Conservation (phyloP, 768 basidiomycete species). For the Auriscalpium microsporum region DNA sequence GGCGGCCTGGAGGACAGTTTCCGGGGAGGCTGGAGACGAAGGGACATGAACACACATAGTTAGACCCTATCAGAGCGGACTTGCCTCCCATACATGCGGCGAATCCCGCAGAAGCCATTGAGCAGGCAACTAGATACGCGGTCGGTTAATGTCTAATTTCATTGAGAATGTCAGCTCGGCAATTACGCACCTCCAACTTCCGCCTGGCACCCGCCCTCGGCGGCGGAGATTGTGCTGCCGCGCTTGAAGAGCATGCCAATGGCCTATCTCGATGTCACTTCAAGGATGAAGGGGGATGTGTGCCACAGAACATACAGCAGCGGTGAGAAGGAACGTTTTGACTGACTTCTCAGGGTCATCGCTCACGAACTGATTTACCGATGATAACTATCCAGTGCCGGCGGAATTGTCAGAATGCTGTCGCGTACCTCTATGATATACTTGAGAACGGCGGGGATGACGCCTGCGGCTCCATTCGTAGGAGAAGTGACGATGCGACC, state of each 20-base stretch:
- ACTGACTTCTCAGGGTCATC: conserved; percentile 87
- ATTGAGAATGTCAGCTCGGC: neutral
- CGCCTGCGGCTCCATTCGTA: conserved; percentile 89
- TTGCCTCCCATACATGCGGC: conserved; percentile 89
- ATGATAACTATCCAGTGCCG: neutral
- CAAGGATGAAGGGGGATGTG: neutral
- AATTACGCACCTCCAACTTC: conserved; percentile 73
- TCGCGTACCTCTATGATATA: conserved; percentile 68
- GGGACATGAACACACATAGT: neutral
- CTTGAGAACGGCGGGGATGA: conserved; percentile 89
- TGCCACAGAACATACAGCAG: conserved; percentile 49
- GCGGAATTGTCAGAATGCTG: neutral
- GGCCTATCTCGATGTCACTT: conserved; percentile 37
- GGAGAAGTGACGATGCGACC: conserved; percentile 93
- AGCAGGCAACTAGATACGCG: conserved; percentile 63
- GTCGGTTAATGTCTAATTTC: neutral
- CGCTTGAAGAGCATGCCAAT: conserved; percentile 95
- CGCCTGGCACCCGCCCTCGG: conserved; percentile 92
- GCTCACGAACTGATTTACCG: conserved; percentile 60
- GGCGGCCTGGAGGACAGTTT: conserved; percentile 80
- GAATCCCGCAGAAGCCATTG: conserved; percentile 93
- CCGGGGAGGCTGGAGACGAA: conserved; percentile 52
- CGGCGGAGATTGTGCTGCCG: conserved; percentile 93
- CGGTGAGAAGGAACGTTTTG: conserved; percentile 84
- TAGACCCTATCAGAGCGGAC: conserved; percentile 13